Evolutionary conservation across 495 filamentous ascomycete species (phyloP).

Genomic region (Talaromyces borbonicus): DNA sequence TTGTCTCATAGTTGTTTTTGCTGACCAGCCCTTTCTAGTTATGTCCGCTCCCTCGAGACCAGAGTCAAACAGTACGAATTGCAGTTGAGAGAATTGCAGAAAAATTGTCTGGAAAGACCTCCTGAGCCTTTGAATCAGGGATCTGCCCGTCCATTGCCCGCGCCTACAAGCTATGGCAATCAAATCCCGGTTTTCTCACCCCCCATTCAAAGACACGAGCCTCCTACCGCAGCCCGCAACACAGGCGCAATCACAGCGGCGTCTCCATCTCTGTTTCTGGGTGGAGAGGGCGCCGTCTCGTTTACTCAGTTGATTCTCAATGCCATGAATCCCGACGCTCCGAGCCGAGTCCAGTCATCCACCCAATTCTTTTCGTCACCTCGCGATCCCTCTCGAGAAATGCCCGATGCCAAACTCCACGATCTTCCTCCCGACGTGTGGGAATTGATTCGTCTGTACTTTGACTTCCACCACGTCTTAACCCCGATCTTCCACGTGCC

Average conservation of each 20-base stretch:
- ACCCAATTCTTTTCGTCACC: conserved; percentile 8
- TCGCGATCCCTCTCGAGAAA: conserved; percentile 8
- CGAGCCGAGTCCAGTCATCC: conserved; percentile 4
- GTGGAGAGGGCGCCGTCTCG: conserved; percentile 2
- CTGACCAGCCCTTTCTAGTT: neutral
- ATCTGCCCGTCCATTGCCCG: neutral
- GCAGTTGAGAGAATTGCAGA: conserved; percentile 1
- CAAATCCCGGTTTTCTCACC: neutral
- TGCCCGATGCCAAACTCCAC: conserved; percentile 8
- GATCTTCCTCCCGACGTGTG: conserved; percentile 5
- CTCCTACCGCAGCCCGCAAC: neutral
- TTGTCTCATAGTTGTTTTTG: neutral
- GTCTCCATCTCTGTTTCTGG: conserved; percentile 3
- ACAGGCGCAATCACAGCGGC: conserved; percentile 3
- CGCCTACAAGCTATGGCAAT: neutral
- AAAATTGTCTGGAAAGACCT: neutral
- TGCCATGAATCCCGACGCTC: conserved; percentile 6
- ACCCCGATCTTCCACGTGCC: conserved; percentile 5
- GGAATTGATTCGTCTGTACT: conserved; percentile 4
- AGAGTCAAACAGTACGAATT: conserved; percentile 8
- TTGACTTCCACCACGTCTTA: conserved; percentile 4
- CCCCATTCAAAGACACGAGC: neutral
- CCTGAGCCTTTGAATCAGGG: neutral
- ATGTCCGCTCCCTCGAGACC: conserved; percentile 5
- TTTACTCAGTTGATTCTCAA: conserved; percentile 7